Base-by-base conservation (phyloP, 441 rosid genomes). In the Brassica balearica region DNA sequence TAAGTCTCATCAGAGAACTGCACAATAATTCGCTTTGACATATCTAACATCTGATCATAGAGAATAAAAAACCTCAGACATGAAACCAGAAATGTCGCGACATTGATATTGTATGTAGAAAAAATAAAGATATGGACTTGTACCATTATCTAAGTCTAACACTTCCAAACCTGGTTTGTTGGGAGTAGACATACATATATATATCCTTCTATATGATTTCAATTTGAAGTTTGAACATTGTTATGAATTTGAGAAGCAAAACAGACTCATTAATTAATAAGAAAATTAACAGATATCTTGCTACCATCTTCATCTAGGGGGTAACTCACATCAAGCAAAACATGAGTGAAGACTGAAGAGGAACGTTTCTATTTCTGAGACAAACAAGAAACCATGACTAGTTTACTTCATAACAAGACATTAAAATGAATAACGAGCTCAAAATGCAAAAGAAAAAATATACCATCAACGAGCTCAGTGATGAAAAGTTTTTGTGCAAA, bases 211-310 rank as follows among this genome's bases (percentile, higher is more conserved):
- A 32, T 20, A 11, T 34, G 48, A 34, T 65, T 64, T 32, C 68
- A 64, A 3, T 32, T 15, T 15, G 25, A 65, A 64, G 1, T 32
- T 15, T 15, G 25, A 65, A 15, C n/a, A 64, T 8, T 34, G 48
- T 64, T 3, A 34, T 32, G 46, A 27, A 62, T 62, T 12, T 29
- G 67, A 63, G 67, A 29, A 63, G 67, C 43, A 63, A 63, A 64
- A 14, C 7, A 64, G 23, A 32, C 41, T 62, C 10, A 27, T 62
- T 62, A 3, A 62, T 29, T 62, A 27, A 27, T 27, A 27, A 62
- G 66, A 62, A 62, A 62, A 8, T 1, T 62, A 32, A 8, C n/a
- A 15, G 46, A 34, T 32, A 7, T 64, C n/a, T 19, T 8, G 19
- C 62, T 58, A 58, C 62, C 27, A 19, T 58, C 62, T 58, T 58